Conservation (phyloP, 2,329 filamentous ascomycete genomes). For the Fusarium oligoseptatum region DNA sequence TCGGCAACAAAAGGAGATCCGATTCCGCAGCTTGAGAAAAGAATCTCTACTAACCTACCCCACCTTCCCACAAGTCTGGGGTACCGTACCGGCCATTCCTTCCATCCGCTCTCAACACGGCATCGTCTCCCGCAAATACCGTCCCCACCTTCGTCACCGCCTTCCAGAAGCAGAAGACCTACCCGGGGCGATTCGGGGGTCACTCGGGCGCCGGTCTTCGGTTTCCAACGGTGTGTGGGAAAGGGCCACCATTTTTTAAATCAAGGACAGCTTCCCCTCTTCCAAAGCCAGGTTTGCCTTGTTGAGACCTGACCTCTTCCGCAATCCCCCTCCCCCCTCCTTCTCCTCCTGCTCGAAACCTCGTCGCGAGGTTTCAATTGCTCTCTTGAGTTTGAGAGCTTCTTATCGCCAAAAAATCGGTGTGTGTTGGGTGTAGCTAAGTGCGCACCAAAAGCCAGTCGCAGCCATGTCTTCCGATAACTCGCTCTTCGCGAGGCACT, state of each 20-base stretch:
- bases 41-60: neutral
- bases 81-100: conserved; percentile 10
- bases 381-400: neutral
- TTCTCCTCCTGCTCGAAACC: conserved; percentile 1
- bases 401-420: neutral
- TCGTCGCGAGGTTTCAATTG: conserved; percentile 25
- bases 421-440: conserved; percentile 37
- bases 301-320: conserved; percentile 20
- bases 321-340: conserved; percentile 12
- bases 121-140: conserved; percentile 24
- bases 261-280: conserved; percentile 33
- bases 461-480: conserved; percentile 43
- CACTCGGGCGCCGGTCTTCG: conserved; percentile 36
- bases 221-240: conserved; percentile 9
- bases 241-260: conserved; percentile 26
- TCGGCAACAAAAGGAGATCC: conserved; percentile 1
- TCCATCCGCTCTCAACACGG: conserved; percentile 16
- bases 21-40: neutral
- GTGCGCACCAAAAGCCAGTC: conserved; percentile 35
- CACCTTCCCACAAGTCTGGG: conserved; percentile 10
- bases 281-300: conserved; percentile 14
- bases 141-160: conserved; percentile 26
- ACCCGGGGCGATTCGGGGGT: conserved; percentile 13
- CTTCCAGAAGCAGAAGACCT: conserved; percentile 23
- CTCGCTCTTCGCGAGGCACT: conserved; percentile 67